phyloP scores from a whole-genome alignment of 805 yeast species.

The Candida loeiensis region DNA sequence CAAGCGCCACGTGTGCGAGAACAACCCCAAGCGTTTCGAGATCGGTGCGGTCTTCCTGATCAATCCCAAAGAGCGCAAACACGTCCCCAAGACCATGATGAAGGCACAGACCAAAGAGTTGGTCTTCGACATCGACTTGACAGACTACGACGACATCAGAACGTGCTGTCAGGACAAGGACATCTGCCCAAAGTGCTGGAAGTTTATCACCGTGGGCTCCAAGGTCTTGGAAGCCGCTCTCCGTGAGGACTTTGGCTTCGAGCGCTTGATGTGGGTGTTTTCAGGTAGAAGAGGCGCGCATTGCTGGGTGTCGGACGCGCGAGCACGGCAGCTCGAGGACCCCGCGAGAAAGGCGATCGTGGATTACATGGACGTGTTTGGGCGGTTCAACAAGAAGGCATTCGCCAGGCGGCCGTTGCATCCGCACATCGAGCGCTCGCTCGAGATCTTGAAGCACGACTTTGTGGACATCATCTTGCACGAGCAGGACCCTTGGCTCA shows the following conservation, averaged over 20 bases:
- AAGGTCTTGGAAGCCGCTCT: constrained; percentile 68
- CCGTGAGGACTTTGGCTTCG: constrained; percentile 84
- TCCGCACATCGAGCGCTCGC: constrained; percentile 78
- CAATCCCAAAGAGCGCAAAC: constrained; percentile 82
- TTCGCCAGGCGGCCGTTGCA: constrained; percentile 79
- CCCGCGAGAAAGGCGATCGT: constrained; percentile 70
- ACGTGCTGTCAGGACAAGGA: constrained; percentile 87
- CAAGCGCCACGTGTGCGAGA: constrained; percentile 65
- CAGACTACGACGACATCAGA: constrained; percentile 91
- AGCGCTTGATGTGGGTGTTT: constrained; percentile 87
- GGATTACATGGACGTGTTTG: constrained; percentile 76
- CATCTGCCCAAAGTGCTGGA: constrained; percentile 91
- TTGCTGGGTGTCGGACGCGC: constrained; percentile 91
- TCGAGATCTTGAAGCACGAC: constrained; percentile 58
- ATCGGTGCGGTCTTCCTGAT: constrained; percentile 88
- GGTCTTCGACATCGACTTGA: constrained; percentile 95
- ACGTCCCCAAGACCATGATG: constrained; percentile 71
- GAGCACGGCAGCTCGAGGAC: constrained; percentile 77
- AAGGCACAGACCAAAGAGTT: constrained; percentile 82
- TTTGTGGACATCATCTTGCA: constrained; percentile 65
- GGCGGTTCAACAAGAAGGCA: constrained; percentile 39
- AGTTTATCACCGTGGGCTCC: constrained; percentile 80
- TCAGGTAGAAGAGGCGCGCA: constrained; percentile 99
- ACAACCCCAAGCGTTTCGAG: constrained; percentile 89
- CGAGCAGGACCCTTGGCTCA: constrained; percentile 85